These are phyloP conservation scores for Metschnikowia arizonensis DNA, from an alignment of 805 yeast genomes.

Conservation along the genomic window DNA sequence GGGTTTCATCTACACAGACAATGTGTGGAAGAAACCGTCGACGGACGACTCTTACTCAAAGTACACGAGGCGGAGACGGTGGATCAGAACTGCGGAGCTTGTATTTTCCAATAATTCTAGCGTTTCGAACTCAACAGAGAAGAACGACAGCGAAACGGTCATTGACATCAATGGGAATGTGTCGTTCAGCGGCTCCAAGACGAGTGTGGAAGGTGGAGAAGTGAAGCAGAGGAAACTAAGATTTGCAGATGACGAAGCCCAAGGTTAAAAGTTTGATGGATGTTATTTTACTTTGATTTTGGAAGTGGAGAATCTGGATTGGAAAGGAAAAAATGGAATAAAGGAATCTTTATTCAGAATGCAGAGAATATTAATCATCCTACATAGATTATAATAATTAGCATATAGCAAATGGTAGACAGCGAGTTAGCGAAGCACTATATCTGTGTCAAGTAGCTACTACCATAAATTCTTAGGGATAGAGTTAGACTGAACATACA, in stretches of 20 bases:
- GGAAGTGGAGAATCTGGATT: no score
- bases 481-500: no score
- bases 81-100: conserved; percentile 93
- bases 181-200: conserved; percentile 1
- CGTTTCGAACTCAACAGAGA: not conserved
- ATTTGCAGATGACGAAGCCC: conserved; percentile 31
- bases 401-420: no score
- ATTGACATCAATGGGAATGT: not conserved
- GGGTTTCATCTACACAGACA: conserved; percentile 85
- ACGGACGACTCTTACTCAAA: conserved; percentile 85
- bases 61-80: conserved; percentile 90
- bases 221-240: conserved; percentile 38
- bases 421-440: no score
- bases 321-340: no score
- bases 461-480: no score
- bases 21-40: conserved; percentile 89
- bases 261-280: no score
- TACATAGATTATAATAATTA: no score
- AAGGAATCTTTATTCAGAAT: no score
- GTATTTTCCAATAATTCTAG: conserved; percentile 30
- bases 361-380: no score
- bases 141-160: not conserved
- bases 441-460: no score
- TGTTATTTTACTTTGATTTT: no score
- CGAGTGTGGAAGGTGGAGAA: not conserved